Evolutionary conservation across 2,329 filamentous ascomycete species (phyloP).

Genomic region (Colletotrichum tropicicola): DNA sequence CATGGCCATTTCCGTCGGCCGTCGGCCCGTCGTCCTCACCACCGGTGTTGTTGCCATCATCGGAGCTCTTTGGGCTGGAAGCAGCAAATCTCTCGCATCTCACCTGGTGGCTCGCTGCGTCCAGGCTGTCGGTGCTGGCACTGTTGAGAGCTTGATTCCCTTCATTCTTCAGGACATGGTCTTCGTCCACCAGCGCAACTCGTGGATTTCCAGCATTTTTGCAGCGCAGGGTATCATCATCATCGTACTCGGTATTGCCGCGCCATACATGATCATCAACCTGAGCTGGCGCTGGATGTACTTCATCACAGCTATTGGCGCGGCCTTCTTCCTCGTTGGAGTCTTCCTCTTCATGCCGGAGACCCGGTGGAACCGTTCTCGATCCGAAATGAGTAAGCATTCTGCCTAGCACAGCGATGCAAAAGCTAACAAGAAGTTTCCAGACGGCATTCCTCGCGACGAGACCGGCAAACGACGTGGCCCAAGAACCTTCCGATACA

Average conservation of each 20-base stretch:
- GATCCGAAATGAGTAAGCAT: conserved; percentile 37
- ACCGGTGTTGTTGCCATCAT: conserved; percentile 40
- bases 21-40: conserved; percentile 44
- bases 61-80: conserved; percentile 44
- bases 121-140: conserved; percentile 44
- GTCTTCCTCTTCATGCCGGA: conserved; percentile 44
- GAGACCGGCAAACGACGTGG: conserved; percentile 5
- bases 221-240: conserved; percentile 40
- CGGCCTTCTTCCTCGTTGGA: conserved; percentile 38
- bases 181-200: conserved; percentile 47
- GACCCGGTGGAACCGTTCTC: conserved; percentile 41
- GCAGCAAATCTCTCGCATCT: conserved; percentile 37
- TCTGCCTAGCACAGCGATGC: rapidly evolving
- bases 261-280: conserved; percentile 40
- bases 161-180: conserved; percentile 48
- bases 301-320: conserved; percentile 38
- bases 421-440: neutral
- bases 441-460: conserved; percentile 34
- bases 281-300: conserved; percentile 46
- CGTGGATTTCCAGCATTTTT: conserved; percentile 40
- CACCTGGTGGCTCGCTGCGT: conserved; percentile 43
- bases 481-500: conserved; percentile 38
- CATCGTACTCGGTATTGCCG: conserved; percentile 37
- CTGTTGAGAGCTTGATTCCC: conserved; percentile 45
- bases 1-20: conserved; percentile 44